A percentile compares a stretch with the other conserved stretches of the same genome.
phyloP scores from a whole-genome alignment of 108 stramenopile genomes.

The Pseudonitzschia multistriata region DNA sequence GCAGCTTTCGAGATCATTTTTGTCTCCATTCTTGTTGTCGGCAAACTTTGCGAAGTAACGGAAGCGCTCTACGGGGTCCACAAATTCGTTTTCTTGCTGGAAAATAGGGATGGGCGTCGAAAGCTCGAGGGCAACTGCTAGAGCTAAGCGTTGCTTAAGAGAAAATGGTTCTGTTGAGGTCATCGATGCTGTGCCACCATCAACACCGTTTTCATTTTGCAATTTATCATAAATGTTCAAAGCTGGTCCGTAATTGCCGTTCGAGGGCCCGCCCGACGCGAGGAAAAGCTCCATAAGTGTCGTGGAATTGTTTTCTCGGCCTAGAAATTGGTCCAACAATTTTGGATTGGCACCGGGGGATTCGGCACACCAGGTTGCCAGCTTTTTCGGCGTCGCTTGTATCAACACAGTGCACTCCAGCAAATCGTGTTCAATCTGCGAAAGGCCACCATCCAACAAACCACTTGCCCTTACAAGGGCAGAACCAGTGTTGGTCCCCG shows the following conservation, averaged over 20 bases:
- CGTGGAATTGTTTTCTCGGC: background rate
- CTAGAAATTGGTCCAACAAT: conserved; percentile 24
- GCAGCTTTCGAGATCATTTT: background rate
- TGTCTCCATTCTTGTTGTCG: background rate
- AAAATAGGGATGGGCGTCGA: conserved; percentile 32
- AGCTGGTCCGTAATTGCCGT: conserved; percentile 34
- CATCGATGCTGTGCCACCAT: background rate
- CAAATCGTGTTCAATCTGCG: conserved; percentile 1
- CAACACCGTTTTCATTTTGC: background rate
- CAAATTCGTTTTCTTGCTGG: background rate
- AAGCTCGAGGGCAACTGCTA: conserved; percentile 27
- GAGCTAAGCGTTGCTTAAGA: conserved; percentile 10
- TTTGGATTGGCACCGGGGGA: background rate
- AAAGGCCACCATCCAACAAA: background rate
- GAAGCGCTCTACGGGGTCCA: conserved; percentile 54
- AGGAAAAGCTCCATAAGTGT: conserved; percentile 28
- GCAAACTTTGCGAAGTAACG: conserved; percentile 44
- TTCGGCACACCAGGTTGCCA: conserved; percentile 22
- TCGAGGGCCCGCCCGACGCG: conserved; percentile 24
- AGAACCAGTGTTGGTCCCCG: conserved; percentile 2
- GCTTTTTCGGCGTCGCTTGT: conserved; percentile 27
- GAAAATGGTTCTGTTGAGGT: background rate
- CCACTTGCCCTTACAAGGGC: background rate
- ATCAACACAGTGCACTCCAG: conserved; percentile 33
- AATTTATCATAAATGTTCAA: conserved; percentile 22